Evolutionary conservation across 2,329 filamentous ascomycete genomes (phyloP).

Genomic region (Helminthosporium solani): DNA sequence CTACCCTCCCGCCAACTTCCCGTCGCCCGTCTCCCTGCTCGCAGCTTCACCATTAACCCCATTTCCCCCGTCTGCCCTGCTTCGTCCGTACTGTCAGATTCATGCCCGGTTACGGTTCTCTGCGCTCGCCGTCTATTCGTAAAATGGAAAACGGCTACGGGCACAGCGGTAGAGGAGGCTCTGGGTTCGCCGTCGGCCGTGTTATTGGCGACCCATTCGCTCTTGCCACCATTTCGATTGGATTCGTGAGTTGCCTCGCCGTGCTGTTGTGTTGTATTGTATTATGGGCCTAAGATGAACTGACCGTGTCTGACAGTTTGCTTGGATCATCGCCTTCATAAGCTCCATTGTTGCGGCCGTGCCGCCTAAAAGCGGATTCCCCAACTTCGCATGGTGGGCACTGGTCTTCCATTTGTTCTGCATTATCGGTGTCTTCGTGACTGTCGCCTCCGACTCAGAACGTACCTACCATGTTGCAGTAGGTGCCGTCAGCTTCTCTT

Average conservation of each 20-base stretch:
- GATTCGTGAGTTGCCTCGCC: conserved; percentile 69
- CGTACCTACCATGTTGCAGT: conserved; percentile 88
- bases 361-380: conserved; percentile 57
- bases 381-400: conserved; percentile 91
- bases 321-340: conserved; percentile 92
- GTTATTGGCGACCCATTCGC: conserved; percentile 96
- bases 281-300: no score
- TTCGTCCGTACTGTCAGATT: conserved; percentile 42
- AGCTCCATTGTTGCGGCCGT: conserved; percentile 73
- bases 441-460: conserved; percentile 79
- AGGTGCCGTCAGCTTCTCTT: conserved; percentile 31
- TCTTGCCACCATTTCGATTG: conserved; percentile 89
- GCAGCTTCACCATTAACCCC: no score
- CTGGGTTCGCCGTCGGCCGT: conserved; percentile 74
- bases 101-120: conserved; percentile 74
- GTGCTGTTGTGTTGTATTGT: no score
- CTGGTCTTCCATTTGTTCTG: conserved; percentile 81
- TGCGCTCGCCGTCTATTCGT: conserved; percentile 70
- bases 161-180: conserved; percentile 41
- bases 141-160: conserved; percentile 74
- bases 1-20: no score
- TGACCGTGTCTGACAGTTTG: conserved; percentile 68
- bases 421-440: conserved; percentile 76
- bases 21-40: no score
- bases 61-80: background rate